phyloP scores from a whole-genome alignment of 352 stramenopile species.

The Phytophthora agathidicida region DNA sequence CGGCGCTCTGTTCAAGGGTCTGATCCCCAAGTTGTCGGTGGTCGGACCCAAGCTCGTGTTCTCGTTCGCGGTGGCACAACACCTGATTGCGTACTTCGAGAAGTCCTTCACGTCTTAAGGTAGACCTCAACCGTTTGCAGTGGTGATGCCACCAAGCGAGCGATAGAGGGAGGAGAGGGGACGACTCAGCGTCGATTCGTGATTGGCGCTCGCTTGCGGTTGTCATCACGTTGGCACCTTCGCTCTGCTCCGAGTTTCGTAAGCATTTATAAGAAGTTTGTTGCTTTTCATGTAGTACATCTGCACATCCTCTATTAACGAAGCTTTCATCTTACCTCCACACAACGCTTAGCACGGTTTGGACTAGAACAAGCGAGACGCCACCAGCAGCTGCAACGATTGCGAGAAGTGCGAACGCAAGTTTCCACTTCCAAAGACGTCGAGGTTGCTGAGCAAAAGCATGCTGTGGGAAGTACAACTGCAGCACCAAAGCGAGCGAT shows the following conservation, averaged over 20 bases:
- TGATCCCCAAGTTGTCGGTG: constrained; percentile 95
- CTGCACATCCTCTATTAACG: background rate
- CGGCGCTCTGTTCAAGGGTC: constrained; percentile 94
- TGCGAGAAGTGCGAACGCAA: constrained; percentile 47
- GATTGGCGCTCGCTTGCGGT: background rate
- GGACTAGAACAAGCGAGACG: constrained; percentile 20
- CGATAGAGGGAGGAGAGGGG: constrained; percentile 13
- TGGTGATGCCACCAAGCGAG: constrained; percentile 8
- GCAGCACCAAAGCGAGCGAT: constrained; percentile 60
- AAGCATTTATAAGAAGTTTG: constrained; percentile 26
- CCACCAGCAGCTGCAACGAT: constrained; percentile 37
- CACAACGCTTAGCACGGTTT: constrained; percentile 22
- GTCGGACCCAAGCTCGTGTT: constrained; percentile 97
- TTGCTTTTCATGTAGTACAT: too few species aligned
- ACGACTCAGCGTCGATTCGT: background rate
- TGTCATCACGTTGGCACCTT: constrained; percentile 10
- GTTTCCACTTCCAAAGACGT: constrained; percentile 75
- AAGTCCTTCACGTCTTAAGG: constrained; percentile 64
- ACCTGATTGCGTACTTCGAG: constrained; percentile 95
- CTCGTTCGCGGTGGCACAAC: constrained; percentile 95
- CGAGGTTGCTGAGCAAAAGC: constrained; percentile 62
- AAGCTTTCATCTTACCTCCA: constrained; percentile 9
- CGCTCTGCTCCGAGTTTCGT: constrained; percentile 15
- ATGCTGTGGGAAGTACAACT: constrained; percentile 69
- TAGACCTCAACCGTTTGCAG: constrained; percentile 12